phyloP scores from a whole-genome alignment of 2,329 filamentous ascomycete species.

The Tympanopsis confertula region DNA sequence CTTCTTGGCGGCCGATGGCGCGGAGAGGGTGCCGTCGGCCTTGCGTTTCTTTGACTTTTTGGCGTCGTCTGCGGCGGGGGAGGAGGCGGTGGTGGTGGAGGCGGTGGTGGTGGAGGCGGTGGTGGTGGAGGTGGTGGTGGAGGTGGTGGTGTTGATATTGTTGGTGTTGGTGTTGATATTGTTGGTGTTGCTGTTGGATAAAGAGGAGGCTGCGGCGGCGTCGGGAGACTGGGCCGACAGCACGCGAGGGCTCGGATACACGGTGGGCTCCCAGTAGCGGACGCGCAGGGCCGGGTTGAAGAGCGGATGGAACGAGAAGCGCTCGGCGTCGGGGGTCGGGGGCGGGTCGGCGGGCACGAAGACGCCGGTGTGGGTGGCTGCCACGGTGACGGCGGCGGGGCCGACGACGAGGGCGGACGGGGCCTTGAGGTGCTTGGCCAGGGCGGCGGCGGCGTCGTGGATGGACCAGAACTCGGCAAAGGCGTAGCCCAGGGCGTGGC shows the following conservation, averaged over 20 bases:
- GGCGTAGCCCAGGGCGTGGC: conserved; percentile 69
- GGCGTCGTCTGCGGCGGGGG: conserved; percentile 9
- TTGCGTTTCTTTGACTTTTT: conserved; percentile 43
- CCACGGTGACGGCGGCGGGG: conserved; percentile 58
- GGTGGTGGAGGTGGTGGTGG: conserved; percentile 14
- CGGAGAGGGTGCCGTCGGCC: conserved; percentile 22
- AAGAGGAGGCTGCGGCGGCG: conserved; percentile 9
- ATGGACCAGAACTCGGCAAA: conserved; percentile 74
- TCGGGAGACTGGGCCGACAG: conserved; percentile 40
- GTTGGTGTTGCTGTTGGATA: conserved; percentile 16
- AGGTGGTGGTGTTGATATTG: conserved; percentile 18
- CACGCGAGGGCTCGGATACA: conserved; percentile 55
- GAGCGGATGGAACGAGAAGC: conserved; percentile 58
- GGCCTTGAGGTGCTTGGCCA: conserved; percentile 60
- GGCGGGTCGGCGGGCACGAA: conserved; percentile 64
- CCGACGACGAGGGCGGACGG: conserved; percentile 69
- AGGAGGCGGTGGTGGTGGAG: conserved; percentile 2
- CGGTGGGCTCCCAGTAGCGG: conserved; percentile 66
- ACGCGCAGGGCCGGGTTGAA: conserved; percentile 57
- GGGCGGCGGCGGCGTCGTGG: conserved; percentile 64
- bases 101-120: conserved; percentile 3
- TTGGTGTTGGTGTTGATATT: conserved; percentile 22
- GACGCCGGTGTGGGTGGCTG: conserved; percentile 73
- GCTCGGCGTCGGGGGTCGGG: conserved; percentile 38
- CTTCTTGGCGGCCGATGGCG: conserved; percentile 21